These are phyloP conservation scores for Nakaseomyces uthaithaninus DNA, from an alignment of 1,139 yeast species.

Conservation along the genomic window DNA sequence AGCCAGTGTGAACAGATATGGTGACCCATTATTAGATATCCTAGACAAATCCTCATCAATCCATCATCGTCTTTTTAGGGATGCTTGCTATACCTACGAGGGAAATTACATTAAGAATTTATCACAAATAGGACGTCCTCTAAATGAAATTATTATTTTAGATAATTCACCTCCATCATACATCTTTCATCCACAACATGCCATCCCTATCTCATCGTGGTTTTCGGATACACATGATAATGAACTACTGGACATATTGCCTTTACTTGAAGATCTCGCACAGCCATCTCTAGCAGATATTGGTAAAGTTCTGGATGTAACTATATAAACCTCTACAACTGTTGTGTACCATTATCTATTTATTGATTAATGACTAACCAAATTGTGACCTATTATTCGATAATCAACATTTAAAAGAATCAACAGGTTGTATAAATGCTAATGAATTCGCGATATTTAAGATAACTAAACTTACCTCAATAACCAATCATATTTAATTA, in stretches of 20 bases:
- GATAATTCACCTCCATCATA: slow-evolving; percentile 98
- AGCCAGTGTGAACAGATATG: slow-evolving; percentile 88
- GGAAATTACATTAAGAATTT: slow-evolving; percentile 93
- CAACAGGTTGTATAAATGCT: too few species aligned
- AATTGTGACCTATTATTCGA: not conserved
- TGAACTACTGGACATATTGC: slow-evolving; percentile 82
- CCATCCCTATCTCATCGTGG: slow-evolving; percentile 95
- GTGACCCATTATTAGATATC: slow-evolving; percentile 87
- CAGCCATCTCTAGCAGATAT: slow-evolving; percentile 63
- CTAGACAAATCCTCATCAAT: slow-evolving; percentile 56
- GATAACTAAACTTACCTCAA: too few species aligned
- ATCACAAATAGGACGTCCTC: slow-evolving; percentile 86
- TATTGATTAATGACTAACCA: not conserved
- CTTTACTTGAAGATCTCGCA: slow-evolving; percentile 79
- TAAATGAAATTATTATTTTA: slow-evolving; percentile 73
- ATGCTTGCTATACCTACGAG: slow-evolving; percentile 66
- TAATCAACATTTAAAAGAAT: not conserved
- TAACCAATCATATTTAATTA: not conserved
- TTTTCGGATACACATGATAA: slow-evolving; percentile 95
- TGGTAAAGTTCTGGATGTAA: slow-evolving; percentile 70
- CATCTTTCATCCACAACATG: slow-evolving; percentile 92
- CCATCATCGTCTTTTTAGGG: slow-evolving; percentile 88
- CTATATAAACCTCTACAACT: slow-evolving; percentile 30
- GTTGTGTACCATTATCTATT: not conserved
- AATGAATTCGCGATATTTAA: too few species aligned